Base-by-base conservation (phyloP, 768 basidiomycete species). In the Termitomyces sp. region DNA sequence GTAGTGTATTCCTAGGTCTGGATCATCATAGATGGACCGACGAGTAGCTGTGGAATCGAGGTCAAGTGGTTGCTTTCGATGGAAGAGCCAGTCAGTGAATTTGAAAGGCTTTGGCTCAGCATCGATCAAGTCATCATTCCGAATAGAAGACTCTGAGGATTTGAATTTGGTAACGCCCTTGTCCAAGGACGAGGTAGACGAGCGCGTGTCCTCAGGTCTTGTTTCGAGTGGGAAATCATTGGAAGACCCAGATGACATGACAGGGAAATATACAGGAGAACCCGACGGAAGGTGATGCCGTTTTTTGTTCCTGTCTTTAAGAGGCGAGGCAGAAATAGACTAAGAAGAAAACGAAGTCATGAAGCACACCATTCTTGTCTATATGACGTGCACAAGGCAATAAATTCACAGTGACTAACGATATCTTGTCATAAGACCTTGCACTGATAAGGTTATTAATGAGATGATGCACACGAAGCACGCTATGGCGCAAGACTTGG, bases 21-120 rank as follows among this genome's bases (percentile, higher is more conserved):
- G 77, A 56, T 84, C 79, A 49, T 83, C 81, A 61, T 74, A 83
- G 16, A 82, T 77, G 2, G 80, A 81, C 6, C 77, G 75, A 29
- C 70, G 75, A n/a, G 83, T 83, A 4, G 80, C 72, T 48, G 73
- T 74, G 15, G 77, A 64, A 51, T 79, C 76, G 12, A 67, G 69
- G 56, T 75, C 71, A 12, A 62, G 37, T 2, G 62, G 58, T 8
- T 62, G 61, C 16, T 65, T 58, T 20, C 69, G 70, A 33, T 67
- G 65, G 50, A 76, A 71, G 15, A 77, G 57, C 66, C 64, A 75
- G 57, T 71, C 62, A 46, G 69, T 66, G 37, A 75, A 66, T 51
- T 64, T 72, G 63, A 75, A 71, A 10, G 73, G 70, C 44, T 65
- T 64, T 1, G 75, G 72, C 49, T 76, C 73, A 9, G 68, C 57